These are phyloP conservation scores for Colletotrichum tanaceti DNA, from an alignment of 2,329 filamentous ascomycete genomes.

Conservation along the genomic window DNA sequence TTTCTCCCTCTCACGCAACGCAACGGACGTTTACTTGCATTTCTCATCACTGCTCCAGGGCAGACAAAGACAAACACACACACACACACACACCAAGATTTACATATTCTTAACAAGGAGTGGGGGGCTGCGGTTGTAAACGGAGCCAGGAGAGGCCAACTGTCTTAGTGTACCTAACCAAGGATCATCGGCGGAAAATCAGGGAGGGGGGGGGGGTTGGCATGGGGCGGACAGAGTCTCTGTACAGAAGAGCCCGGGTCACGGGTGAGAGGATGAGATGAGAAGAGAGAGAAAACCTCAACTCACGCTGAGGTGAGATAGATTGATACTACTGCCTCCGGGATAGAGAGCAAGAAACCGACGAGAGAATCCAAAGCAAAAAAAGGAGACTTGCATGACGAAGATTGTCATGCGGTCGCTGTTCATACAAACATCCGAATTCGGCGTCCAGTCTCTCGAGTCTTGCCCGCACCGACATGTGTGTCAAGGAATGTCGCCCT, in stretches of 20 bases:
- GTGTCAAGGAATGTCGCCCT: no score
- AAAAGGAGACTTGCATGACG: not conserved
- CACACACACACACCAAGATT: constrained; percentile 8
- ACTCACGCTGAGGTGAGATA: not conserved
- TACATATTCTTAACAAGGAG: constrained; percentile 18
- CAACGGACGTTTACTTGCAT: constrained; percentile 29
- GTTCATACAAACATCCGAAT: not conserved
- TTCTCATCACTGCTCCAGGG: constrained; percentile 25
- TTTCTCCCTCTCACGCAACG: constrained; percentile 13
- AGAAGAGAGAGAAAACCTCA: not conserved
- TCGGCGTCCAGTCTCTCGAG: no score
- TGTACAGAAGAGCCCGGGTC: constrained; percentile 1
- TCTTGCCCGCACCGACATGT: no score
- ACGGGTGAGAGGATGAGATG: no score
- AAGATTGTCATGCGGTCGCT: not conserved
- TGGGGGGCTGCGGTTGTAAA: not conserved
- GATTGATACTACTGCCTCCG: not conserved
- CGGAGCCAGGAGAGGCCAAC: constrained; percentile 10
- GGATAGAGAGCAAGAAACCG: not conserved
- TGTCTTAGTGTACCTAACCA: constrained; percentile 1
- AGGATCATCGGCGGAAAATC: constrained; percentile 9
- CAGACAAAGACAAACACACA: constrained; percentile 23
- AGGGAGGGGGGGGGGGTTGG: not conserved
- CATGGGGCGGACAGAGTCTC: not conserved
- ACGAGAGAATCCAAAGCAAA: not conserved